Conservation (phyloP, 352 stramenopile genomes). For the Globisporangium nodosum region DNA sequence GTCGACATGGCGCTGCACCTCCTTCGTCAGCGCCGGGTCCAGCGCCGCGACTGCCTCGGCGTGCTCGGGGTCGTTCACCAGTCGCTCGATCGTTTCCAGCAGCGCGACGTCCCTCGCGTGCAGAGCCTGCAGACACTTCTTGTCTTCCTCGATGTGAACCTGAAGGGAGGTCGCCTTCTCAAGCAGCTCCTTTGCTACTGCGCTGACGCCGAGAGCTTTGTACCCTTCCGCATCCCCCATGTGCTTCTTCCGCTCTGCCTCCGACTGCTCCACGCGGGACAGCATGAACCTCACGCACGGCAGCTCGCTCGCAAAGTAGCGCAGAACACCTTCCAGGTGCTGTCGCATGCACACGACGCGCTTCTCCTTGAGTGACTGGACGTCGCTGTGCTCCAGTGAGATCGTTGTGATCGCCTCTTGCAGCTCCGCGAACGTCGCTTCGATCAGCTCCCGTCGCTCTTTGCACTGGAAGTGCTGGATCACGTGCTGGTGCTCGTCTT, state of each 20-base stretch:
- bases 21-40: slow-evolving; percentile 37
- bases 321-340: slow-evolving; percentile 58
- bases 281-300: slow-evolving; percentile 81
- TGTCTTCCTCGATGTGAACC: slow-evolving; percentile 46
- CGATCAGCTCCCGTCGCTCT: slow-evolving; percentile 32
- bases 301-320: slow-evolving; percentile 72
- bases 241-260: slow-evolving; percentile 31
- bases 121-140: slow-evolving; percentile 35
- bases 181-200: slow-evolving; percentile 45
- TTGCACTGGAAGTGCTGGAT: slow-evolving; percentile 29
- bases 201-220: slow-evolving; percentile 41
- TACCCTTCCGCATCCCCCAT: slow-evolving; percentile 43
- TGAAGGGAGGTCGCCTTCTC: slow-evolving; percentile 33
- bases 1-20: slow-evolving; percentile 58
- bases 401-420: slow-evolving; percentile 31
- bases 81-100: slow-evolving; percentile 18
- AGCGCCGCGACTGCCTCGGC: slow-evolving; percentile 24
- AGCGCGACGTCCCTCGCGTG: slow-evolving; percentile 49
- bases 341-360: slow-evolving; percentile 39
- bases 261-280: slow-evolving; percentile 43
- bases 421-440: slow-evolving; percentile 28
- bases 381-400: slow-evolving; percentile 29
- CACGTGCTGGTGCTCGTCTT: slow-evolving; percentile 42
- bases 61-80: slow-evolving; percentile 16
- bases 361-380: slow-evolving; percentile 40